phyloP scores from a whole-genome alignment of 331 rosid genomes.

The Erythrophleum ivorense region DNA sequence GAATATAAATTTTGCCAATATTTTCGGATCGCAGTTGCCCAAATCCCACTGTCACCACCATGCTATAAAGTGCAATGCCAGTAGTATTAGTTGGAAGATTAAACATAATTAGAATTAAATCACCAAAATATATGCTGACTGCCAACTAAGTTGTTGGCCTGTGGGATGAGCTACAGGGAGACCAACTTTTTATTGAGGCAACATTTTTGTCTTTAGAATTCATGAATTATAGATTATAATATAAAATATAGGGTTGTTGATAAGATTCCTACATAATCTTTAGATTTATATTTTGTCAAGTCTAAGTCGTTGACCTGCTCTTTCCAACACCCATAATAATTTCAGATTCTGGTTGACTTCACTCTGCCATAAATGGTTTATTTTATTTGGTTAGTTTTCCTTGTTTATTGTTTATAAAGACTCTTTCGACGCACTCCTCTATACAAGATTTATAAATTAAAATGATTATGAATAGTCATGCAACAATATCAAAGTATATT shows the following conservation, averaged over 20 bases:
- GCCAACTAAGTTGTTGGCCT: constrained; percentile 44
- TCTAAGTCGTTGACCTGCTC: constrained; percentile 53
- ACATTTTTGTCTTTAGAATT: constrained; percentile 50
- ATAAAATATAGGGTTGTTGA: constrained; percentile 47
- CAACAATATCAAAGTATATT: too few relatives aligned
- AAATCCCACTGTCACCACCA: constrained; percentile 21
- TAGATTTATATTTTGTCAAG: constrained; percentile 18
- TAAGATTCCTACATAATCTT: constrained; percentile 52
- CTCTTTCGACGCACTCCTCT: too few relatives aligned
- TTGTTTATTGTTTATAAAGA: too few relatives aligned
- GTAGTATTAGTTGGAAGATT: constrained; percentile 34
- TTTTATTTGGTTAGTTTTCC: too few relatives aligned
- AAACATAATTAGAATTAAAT: constrained; percentile 32
- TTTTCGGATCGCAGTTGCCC: constrained; percentile 47
- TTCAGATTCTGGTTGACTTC: constrained; percentile 59
- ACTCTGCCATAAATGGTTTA: constrained; percentile 21
- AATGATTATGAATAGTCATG: too few relatives aligned
- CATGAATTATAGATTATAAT: constrained; percentile 23
- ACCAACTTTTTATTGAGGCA: constrained; percentile 47
- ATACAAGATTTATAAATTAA: too few relatives aligned
- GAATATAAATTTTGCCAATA: constrained; percentile 30
- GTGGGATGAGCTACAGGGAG: too few relatives aligned
- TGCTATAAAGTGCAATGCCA: constrained; percentile 1
- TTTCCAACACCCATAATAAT: constrained; percentile 47
- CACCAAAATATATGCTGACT: constrained; percentile 40